Evolutionary conservation across 306 rosid genomes (phyloP).

Genomic region (Fragaria ananassa): DNA sequence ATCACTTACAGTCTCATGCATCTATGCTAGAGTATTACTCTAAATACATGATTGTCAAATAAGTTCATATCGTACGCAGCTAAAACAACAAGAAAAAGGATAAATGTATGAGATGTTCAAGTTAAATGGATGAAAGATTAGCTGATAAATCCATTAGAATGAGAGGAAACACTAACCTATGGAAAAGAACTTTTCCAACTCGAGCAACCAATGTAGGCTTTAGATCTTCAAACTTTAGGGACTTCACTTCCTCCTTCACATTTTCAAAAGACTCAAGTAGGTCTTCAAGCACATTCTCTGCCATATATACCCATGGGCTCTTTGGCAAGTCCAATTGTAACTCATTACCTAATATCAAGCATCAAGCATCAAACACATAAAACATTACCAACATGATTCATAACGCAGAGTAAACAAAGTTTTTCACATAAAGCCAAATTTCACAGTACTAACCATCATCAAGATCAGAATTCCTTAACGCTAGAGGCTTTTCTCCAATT

Average conservation of each 20-base stretch:
- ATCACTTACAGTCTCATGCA: not conserved
- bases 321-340: conserved; percentile 7
- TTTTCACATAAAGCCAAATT: not conserved
- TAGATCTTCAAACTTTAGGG: not conserved
- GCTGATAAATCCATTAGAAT: not conserved
- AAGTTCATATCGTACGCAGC: not conserved
- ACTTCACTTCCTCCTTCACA: conserved; percentile 24
- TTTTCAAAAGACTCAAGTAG: conserved; percentile 28
- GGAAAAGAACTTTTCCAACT: conserved; percentile 46
- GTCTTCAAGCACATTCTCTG: conserved; percentile 31
- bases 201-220: conserved; percentile 35
- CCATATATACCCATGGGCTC: conserved; percentile 29
- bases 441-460: conserved; percentile 23
- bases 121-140: not conserved
- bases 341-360: conserved; percentile 8
- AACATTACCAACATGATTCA: not conserved
- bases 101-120: not conserved
- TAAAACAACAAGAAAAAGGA: not conserved
- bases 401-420: not conserved
- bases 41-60: not conserved
- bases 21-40: not conserved
- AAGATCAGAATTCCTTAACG: conserved; percentile 17
- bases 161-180: conserved; percentile 22
- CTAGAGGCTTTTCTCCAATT: conserved; percentile 26
- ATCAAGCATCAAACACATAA: not conserved